phyloP scores from a whole-genome alignment of 352 stramenopile genomes.

The Peronosclerospora sorghi region DNA sequence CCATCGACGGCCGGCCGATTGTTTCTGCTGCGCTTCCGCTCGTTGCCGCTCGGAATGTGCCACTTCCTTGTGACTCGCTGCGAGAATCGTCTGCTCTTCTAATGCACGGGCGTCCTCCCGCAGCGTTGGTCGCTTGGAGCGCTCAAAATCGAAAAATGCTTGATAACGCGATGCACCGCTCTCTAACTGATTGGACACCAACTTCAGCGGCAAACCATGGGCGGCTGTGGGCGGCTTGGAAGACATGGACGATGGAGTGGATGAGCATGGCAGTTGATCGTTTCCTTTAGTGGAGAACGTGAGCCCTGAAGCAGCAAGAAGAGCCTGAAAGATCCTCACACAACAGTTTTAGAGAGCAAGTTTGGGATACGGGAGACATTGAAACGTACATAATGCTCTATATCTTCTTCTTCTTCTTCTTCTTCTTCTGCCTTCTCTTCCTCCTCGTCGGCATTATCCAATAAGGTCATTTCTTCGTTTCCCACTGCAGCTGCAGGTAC shows the following conservation, averaged over 20 bases:
- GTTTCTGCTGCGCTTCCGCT: constrained; percentile 34
- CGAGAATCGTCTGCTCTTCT: constrained; percentile 43
- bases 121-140: constrained; percentile 16
- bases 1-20: constrained; percentile 72
- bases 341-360: neutral
- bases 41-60: constrained; percentile 43
- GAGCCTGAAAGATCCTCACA: constrained; percentile 15
- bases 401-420: constrained; percentile 35
- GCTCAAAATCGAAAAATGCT: constrained; percentile 23
- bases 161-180: constrained; percentile 47
- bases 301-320: constrained; percentile 35
- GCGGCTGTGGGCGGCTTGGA: constrained; percentile 2
- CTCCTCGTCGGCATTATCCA: no score
- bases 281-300: no score
- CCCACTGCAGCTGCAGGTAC: no score
- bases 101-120: constrained; percentile 25
- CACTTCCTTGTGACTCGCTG: constrained; percentile 22
- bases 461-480: no score
- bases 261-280: no score
- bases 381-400: constrained; percentile 38
- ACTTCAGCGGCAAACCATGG: constrained; percentile 5
- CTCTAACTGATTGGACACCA: constrained; percentile 53
- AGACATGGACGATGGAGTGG: neutral
- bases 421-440: no score
- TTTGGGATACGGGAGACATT: neutral